Conservation (phyloP, 495 filamentous ascomycete genomes). For the Daldinia vernicosa region DNA sequence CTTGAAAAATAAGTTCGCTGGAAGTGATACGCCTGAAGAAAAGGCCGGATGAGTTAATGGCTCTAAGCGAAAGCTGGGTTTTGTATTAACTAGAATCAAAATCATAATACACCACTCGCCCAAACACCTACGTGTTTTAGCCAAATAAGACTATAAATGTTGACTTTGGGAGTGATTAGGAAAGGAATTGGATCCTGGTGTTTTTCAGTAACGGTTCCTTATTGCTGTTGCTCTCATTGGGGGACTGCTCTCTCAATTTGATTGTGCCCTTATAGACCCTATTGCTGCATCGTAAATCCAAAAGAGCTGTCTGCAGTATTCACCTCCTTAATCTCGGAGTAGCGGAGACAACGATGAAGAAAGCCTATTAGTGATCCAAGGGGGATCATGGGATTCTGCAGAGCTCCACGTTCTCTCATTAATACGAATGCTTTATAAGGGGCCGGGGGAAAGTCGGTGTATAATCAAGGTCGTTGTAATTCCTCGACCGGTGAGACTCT, state of each 20-base stretch:
- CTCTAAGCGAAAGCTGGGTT: not conserved
- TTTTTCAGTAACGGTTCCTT: not conserved
- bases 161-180: not conserved
- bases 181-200: not conserved
- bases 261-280: not conserved
- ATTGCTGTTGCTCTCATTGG: not conserved
- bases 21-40: not conserved
- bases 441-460: slow-evolving; percentile 52
- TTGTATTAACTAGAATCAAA: not conserved
- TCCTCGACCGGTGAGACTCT: slow-evolving; percentile 58
- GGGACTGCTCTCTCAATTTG: not conserved
- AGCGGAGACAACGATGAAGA: not conserved
- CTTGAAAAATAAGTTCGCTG: not conserved
- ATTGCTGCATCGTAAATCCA: too few relatives aligned
- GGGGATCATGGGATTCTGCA: slow-evolving; percentile 35
- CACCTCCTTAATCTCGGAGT: not conserved
- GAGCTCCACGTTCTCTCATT: slow-evolving; percentile 52
- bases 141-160: not conserved
- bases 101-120: not conserved
- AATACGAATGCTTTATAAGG: slow-evolving; percentile 1
- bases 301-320: not conserved
- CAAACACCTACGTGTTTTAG: not conserved
- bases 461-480: slow-evolving; percentile 59
- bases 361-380: not conserved
- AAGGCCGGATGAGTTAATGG: not conserved